Percentiles rank a stretch among this genome's conserved stretches.
Evolutionary conservation across 2,329 filamentous ascomycete genomes (phyloP).

Genomic region (Ophiosphaerella korrae): DNA sequence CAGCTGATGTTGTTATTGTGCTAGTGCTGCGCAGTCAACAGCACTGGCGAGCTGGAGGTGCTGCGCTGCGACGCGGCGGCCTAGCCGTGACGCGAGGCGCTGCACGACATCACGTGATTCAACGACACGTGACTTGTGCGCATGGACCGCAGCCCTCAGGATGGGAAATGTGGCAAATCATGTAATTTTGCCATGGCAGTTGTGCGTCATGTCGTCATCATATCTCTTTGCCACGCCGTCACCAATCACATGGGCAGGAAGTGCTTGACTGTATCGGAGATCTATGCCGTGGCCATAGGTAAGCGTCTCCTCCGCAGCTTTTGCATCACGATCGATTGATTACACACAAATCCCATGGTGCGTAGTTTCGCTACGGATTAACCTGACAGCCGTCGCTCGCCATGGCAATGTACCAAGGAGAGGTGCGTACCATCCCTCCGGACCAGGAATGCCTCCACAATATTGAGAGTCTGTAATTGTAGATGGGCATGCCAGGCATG

Average conservation of each 20-base stretch:
- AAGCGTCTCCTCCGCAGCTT: not conserved
- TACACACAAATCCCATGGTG: slow-evolving; percentile 11
- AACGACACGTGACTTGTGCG: not conserved
- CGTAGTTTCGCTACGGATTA: slow-evolving; percentile 1
- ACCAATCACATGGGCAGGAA: not conserved
- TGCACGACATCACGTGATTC: slow-evolving; percentile 14
- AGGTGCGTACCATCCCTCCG: slow-evolving; percentile 24
- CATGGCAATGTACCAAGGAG: slow-evolving; percentile 45
- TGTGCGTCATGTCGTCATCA: not conserved
- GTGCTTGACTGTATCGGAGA: not conserved
- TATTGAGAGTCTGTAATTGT: slow-evolving; percentile 26
- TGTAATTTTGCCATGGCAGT: not conserved
- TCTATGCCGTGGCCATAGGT: slow-evolving; percentile 1
- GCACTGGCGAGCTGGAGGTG: not conserved
- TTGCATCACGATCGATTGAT: not conserved
- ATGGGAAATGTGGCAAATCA: not conserved
- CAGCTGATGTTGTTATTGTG: not conserved
- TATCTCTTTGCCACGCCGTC: not conserved
- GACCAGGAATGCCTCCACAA: slow-evolving; percentile 13
- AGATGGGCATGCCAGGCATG: slow-evolving; percentile 38
- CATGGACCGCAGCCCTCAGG: not conserved
- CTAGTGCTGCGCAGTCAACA: not conserved
- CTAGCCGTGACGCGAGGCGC: slow-evolving; percentile 1
- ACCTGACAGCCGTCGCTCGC: slow-evolving; percentile 8
- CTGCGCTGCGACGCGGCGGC: slow-evolving; percentile 6